phyloP scores from a whole-genome alignment of 2,329 filamentous ascomycete species.

The Purpureocillium lavendulum region DNA sequence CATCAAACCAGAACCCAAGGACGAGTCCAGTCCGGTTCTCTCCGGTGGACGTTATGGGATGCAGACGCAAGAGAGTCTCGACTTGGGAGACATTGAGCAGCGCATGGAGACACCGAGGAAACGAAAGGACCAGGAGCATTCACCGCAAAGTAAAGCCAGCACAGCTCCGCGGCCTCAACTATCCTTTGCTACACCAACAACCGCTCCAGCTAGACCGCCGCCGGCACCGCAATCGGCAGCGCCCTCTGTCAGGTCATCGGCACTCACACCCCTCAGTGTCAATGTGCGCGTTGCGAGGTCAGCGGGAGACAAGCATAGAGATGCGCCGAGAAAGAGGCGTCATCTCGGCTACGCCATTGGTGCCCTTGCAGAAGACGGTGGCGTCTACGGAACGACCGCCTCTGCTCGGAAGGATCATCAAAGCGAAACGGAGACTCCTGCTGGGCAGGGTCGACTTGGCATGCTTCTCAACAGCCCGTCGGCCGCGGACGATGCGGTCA shows the following conservation, averaged over 20 bases:
- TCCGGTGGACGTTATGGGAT: constrained; percentile 14
- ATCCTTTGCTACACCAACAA: constrained; percentile 7
- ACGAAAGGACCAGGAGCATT: constrained; percentile 16
- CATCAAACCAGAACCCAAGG: constrained; percentile 32
- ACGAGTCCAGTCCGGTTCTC: constrained; percentile 20
- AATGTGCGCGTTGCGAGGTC: constrained; percentile 20
- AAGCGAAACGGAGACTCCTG: constrained; percentile 8
- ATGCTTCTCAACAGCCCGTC: constrained; percentile 21
- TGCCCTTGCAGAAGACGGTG: constrained; percentile 41
- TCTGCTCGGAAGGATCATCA: neutral
- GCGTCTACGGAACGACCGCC: constrained; percentile 6
- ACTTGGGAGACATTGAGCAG: constrained; percentile 34
- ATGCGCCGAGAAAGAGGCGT: constrained; percentile 11
- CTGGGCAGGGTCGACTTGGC: constrained; percentile 22
- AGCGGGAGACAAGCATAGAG: constrained; percentile 12
- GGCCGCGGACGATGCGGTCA: constrained; percentile 7
- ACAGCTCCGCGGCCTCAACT: constrained; percentile 2
- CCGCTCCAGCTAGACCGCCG: too few relatives aligned
- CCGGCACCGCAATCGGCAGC: too few relatives aligned
- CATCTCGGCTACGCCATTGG: constrained; percentile 27
- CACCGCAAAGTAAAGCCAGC: neutral
- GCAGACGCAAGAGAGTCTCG: constrained; percentile 47
- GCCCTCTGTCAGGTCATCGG: too few relatives aligned
- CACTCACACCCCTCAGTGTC: constrained; percentile 22
- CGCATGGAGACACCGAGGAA: constrained; percentile 27